phyloP scores from a whole-genome alignment of 768 basidiomycete species.

The Boletus sp. region DNA sequence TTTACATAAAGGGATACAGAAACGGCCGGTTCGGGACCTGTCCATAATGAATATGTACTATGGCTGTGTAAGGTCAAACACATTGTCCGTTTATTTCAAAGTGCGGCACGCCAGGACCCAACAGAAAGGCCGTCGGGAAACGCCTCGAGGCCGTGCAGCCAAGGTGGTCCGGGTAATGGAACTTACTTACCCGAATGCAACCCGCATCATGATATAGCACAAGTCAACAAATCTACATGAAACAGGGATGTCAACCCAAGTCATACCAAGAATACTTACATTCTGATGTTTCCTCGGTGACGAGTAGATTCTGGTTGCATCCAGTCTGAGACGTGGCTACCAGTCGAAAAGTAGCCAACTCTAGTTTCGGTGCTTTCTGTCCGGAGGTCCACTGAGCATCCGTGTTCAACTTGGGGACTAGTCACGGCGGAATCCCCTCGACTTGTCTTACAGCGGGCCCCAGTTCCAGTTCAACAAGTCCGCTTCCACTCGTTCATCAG shows the following conservation, averaged over 20 bases:
- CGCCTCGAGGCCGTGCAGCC: neutral
- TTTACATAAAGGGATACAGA: neutral
- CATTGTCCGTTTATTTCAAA: neutral
- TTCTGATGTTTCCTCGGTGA: neutral
- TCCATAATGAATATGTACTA: neutral
- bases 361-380: neutral
- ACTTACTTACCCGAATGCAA: neutral
- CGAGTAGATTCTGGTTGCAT: neutral
- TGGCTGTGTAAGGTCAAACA: no score
- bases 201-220: neutral
- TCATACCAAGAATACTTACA: neutral
- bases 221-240: neutral
- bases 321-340: neutral
- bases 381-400: neutral
- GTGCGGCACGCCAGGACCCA: neutral
- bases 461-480: neutral
- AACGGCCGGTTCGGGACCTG: neutral
- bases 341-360: neutral
- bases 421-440: neutral
- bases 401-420: neutral
- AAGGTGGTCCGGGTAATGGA: neutral
- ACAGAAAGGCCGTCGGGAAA: neutral
- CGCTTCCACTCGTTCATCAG: neutral
- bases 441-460: neutral
- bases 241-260: no score